Conservation (phyloP, 1,139 yeast species). For the Scheffersomyces titani region DNA sequence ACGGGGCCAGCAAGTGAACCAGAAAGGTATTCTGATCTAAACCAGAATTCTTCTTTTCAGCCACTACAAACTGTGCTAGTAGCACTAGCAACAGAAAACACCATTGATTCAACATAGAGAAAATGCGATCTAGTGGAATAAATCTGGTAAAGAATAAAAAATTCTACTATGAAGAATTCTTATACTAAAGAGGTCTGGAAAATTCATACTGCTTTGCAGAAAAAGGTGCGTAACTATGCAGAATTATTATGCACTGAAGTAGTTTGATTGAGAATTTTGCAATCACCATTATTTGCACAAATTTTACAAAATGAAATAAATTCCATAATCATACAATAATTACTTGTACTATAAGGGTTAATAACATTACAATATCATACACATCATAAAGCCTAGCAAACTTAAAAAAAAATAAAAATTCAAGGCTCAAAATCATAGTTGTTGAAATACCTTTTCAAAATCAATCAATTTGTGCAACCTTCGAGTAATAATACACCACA, state of each 20-base stretch:
- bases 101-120: not conserved
- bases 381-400: not conserved
- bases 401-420: too few species aligned
- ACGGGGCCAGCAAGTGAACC: slow-evolving; percentile 22
- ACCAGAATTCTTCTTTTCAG: not conserved
- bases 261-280: not conserved
- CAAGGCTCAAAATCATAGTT: not conserved
- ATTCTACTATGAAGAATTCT: not conserved
- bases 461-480: not conserved
- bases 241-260: not conserved
- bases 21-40: not conserved
- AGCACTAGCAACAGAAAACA: not conserved
- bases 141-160: not conserved
- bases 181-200: not conserved
- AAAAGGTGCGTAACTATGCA: not conserved
- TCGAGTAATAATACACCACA: not conserved
- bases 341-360: not conserved
- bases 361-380: not conserved
- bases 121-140: not conserved
- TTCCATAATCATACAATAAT: not conserved
- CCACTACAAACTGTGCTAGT: not conserved
- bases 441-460: not conserved
- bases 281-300: not conserved
- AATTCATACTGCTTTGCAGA: not conserved
- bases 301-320: too few species aligned